These are phyloP conservation scores for Abrus pulchellus DNA, from an alignment of 306 rosid genomes.

Conservation along the genomic window DNA sequence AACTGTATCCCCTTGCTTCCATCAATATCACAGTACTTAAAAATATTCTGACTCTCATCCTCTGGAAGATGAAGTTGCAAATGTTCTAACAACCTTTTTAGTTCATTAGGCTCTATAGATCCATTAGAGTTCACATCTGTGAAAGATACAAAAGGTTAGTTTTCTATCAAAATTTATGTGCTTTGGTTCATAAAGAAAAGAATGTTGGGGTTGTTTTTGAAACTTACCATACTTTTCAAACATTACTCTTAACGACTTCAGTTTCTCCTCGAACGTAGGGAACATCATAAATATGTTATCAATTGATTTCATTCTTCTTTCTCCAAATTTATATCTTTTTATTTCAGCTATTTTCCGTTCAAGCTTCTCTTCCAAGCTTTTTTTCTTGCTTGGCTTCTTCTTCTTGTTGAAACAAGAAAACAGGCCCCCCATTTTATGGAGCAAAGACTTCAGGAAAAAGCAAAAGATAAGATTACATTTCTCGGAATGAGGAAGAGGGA, in stretches of 20 bases:
- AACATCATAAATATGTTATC: constrained; percentile 78
- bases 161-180: constrained; percentile 14
- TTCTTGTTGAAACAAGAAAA: not conserved
- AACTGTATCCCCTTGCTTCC: constrained; percentile 85
- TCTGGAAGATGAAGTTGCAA: constrained; percentile 68
- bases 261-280: constrained; percentile 74
- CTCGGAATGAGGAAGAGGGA: constrained; percentile 52
- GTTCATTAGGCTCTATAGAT: constrained; percentile 72
- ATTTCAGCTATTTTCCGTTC: constrained; percentile 72
- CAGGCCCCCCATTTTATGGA: constrained; percentile 63
- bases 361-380: constrained; percentile 75
- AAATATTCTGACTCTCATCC: constrained; percentile 76
- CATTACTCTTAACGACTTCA: constrained; percentile 67
- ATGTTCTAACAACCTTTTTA: constrained; percentile 70
- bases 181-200: constrained; percentile 5
- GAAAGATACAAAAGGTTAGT: constrained; percentile 41
- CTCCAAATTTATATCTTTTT: constrained; percentile 58
- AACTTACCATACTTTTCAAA: constrained; percentile 87
- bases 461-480: constrained; percentile 48
- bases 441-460: constrained; percentile 51
- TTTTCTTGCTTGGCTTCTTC: constrained; percentile 56
- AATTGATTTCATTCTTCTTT: constrained; percentile 68
- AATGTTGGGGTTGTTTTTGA: constrained; percentile 7
- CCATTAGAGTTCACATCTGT: constrained; percentile 89
- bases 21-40: constrained; percentile 84